Evolutionary conservation across 352 stramenopile species (phyloP), one percentile per base, ranked within the genome.

Genomic region (Phytopythium delawarense): DNA sequence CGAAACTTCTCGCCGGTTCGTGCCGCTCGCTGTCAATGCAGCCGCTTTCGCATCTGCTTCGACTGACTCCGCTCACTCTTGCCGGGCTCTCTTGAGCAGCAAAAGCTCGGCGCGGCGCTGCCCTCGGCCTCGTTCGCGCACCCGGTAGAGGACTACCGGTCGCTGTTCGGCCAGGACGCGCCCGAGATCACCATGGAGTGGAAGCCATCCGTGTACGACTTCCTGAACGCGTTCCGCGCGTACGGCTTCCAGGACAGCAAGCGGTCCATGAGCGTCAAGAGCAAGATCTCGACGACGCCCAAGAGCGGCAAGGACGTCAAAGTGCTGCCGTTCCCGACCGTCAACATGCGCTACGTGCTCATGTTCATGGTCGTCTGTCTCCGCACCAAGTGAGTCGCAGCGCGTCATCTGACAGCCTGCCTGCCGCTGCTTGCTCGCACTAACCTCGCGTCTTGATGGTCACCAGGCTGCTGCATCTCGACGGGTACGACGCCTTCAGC

Each of bases 161-260:
- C 67, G 30, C 28, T 77, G 6, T 69, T 87, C 46, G 73, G 73
- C 32, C 39, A 58, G 1, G 42, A 67, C 9, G 64, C 69, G n/a
- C 60, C 65, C 21, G 25, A 68, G 18, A 61, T 93, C 16, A 59
- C 79, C 40, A 91, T 91, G 75, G 79, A 79, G 49, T 94, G 85
- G 85, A 62, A 74, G 30, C 81, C 84, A 16, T 81, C 73, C 1
- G 81, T 92, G 5, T 86, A 89, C 58, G 78, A 94, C 52, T 92
- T 94, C 58, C 69, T 94, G 12, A 82, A 74, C 20, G 78, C 80
- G 4, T 94, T 94, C 55, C 83, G 81, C 13, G 73, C 75, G 18
- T 94, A 88, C 50, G 85, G 85, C 7, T 94, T 94, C 61, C 76
- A 88, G 49, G 83, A 94, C 68, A 89, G 74, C 59, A 94, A 94